phyloP scores from a whole-genome alignment of 2,329 filamentous ascomycete genomes.

The Curvularia eragrostidis region DNA sequence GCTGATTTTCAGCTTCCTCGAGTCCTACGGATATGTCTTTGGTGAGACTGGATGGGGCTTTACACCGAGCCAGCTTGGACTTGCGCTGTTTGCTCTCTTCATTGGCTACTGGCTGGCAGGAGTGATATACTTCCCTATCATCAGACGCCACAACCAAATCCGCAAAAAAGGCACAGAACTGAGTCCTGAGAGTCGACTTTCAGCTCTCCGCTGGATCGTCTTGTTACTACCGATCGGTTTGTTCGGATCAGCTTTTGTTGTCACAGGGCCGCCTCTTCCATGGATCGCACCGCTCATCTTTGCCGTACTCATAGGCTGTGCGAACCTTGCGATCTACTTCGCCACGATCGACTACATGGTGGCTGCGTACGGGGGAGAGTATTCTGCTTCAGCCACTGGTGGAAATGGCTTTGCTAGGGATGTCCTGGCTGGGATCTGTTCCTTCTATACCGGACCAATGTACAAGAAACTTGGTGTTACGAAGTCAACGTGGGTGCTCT shows the following conservation, averaged over 20 bases:
- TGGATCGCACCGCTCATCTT: conserved; percentile 65
- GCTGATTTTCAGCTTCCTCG: conserved; percentile 79
- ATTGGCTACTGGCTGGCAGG: conserved; percentile 70
- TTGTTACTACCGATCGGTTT: conserved; percentile 70
- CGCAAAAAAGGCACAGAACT: conserved; percentile 55
- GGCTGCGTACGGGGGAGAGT: conserved; percentile 70
- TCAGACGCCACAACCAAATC: conserved; percentile 57
- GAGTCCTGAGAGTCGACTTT: conserved; percentile 69
- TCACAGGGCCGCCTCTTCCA: conserved; percentile 66
- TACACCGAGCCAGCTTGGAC: conserved; percentile 61
- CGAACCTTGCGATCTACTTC: conserved; percentile 75
- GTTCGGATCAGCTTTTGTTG: conserved; percentile 69
- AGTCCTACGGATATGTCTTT: conserved; percentile 73
- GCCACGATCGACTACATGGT: conserved; percentile 82
- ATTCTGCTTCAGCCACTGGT: conserved; percentile 76
- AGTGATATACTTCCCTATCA: conserved; percentile 62
- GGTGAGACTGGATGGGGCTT: conserved; percentile 66
- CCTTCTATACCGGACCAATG: conserved; percentile 58
- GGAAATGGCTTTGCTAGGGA: conserved; percentile 79
- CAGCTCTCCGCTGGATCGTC: conserved; percentile 68
- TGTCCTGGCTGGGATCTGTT: conserved; percentile 74
- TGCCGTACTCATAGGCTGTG: conserved; percentile 66
- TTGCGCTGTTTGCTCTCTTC: conserved; percentile 65
- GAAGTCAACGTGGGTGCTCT: conserved; percentile 53
- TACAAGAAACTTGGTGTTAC: conserved; percentile 37